Base-by-base conservation (phyloP, 345 rosid species). In the Euclidium syriacum region DNA sequence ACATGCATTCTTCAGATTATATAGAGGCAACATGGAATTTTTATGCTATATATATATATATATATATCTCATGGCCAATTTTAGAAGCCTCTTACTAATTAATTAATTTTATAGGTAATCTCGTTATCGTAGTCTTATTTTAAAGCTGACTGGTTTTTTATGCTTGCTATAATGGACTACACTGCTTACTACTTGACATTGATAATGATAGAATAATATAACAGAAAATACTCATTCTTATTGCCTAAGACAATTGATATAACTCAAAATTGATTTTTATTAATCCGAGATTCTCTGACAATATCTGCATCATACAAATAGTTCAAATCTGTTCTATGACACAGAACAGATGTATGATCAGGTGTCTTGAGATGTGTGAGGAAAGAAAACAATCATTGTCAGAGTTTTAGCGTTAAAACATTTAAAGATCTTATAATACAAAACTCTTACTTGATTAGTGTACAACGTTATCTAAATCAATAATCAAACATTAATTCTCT, bases 401-500 rank as follows among this genome's bases (percentile, higher is more conserved):
- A 19, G 41, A 42, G 42, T 39, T 52, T 11, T 5, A 29, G 12
- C 27, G 41, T 29, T 62, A 10, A 32, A 30, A 64, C 42, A 44
- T 54, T 55, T n/a, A 24, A 46, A 25, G 47, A 26, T 48, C 27
- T 60, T 69, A 58, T 62, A 69, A 65, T 67, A 72, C 57, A 64
- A 70, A 11, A 69, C 34, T 66, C 43, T 67, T 65, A 66, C 62
- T 14, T 53, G 32, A 61, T 22, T 61, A 29, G 72, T 67, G 47
- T 73, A 65, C 77, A 73, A 22, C 53, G 27, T 62, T 52, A 44
- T 52, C 62, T 57, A 62, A 59, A 54, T 52, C 15, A 70, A 58
- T 47, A 53, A 75, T 60, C 39, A 34, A n/a, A 51, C 42, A 67
- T 38, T 38, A 44, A 17, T 14, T 26, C 62, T 56, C 67, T 66